Evolutionary conservation across 306 rosid genomes (phyloP).

Genomic region (Fragaria ananassa): DNA sequence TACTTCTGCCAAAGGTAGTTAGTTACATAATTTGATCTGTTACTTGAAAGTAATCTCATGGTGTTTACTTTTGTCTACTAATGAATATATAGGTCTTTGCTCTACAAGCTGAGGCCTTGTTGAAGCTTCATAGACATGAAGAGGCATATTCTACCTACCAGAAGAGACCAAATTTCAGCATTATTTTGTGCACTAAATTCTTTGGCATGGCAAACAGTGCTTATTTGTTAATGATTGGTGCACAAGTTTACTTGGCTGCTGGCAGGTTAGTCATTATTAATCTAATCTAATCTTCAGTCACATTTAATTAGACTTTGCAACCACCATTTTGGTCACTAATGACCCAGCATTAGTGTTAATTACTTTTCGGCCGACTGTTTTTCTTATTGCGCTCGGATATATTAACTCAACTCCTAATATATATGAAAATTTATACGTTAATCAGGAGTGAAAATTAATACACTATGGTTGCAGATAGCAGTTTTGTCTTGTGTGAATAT

Average conservation of each 20-base stretch:
- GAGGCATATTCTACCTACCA: conserved; percentile 67
- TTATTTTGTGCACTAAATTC: conserved; percentile 44
- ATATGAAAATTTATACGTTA: neutral
- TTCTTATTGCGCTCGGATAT: neutral
- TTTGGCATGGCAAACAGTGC: conserved; percentile 54
- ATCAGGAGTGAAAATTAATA: neutral
- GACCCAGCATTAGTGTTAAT: neutral
- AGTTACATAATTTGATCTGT: neutral
- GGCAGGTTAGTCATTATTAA: conserved; percentile 63
- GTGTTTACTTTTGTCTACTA: conserved; percentile 18
- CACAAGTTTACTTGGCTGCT: conserved; percentile 64
- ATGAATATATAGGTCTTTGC: conserved; percentile 55
- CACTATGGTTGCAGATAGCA: neutral
- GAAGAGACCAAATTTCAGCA: conserved; percentile 54
- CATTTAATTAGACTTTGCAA: neutral
- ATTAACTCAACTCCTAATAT: neutral
- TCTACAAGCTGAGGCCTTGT: conserved; percentile 78
- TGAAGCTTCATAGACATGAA: conserved; percentile 65
- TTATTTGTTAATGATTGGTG: conserved; percentile 53
- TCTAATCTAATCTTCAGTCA: neutral
- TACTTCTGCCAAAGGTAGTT: neutral
- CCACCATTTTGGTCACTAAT: conserved; percentile 1
- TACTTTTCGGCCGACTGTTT: neutral
- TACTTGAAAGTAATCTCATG: neutral
- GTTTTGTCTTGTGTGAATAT: neutral